Percentiles rank a stretch among this genome's conserved stretches.
Evolutionary conservation across 148 eudicot species (phyloP).

Genomic region (Rhododendron ferrugineum): DNA sequence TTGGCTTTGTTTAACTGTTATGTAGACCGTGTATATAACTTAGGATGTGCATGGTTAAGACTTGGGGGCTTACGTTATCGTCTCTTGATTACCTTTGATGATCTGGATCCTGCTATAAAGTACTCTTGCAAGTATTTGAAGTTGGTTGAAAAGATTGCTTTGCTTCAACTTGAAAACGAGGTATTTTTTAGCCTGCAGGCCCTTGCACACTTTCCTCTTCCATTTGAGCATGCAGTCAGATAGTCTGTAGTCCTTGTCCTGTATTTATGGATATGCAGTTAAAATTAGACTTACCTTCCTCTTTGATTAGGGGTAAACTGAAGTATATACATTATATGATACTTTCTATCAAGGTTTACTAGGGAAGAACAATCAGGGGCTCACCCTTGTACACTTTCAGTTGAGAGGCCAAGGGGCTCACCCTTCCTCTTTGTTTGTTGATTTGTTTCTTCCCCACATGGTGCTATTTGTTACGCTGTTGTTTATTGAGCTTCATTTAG

Average conservation of each 20-base stretch:
- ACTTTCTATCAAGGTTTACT: neutral
- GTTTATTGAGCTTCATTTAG: neutral
- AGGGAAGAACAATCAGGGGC: neutral
- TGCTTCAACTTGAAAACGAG: constrained; percentile 73
- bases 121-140: constrained; percentile 52
- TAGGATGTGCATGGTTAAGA: constrained; percentile 65
- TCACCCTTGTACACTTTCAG: neutral
- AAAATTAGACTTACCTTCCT: neutral
- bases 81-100: constrained; percentile 70
- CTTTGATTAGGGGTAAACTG: neutral
- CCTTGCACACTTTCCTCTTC: neutral
- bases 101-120: constrained; percentile 85
- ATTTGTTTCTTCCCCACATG: neutral
- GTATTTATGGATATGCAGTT: neutral
- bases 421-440: neutral
- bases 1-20: neutral
- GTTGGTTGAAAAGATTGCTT: constrained; percentile 53
- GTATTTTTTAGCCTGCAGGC: constrained; percentile 26
- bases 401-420: neutral
- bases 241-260: neutral
- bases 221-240: neutral
- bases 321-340: neutral
- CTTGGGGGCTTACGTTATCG: constrained; percentile 74
- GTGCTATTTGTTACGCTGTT: neutral
- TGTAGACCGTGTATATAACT: constrained; percentile 22